These are phyloP conservation scores for Edaphochlamys debaryana DNA, from an alignment of 139 green algal species.

Conservation along the genomic window DNA sequence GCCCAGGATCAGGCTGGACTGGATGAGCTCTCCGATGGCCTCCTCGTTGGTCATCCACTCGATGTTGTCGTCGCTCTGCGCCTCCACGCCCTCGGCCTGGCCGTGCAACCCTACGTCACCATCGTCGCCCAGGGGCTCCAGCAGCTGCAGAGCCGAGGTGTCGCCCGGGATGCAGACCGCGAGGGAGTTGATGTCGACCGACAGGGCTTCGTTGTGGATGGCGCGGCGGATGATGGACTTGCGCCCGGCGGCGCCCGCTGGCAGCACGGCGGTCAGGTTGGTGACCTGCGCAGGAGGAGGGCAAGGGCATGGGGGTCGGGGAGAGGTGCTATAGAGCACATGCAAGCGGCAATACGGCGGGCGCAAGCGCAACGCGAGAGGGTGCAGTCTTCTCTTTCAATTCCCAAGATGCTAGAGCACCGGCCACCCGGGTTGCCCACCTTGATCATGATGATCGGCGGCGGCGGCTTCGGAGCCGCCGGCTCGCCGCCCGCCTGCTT, in stretches of 20 bases:
- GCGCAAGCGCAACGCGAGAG: no score
- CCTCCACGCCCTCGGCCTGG: not conserved
- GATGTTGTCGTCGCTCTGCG: not conserved
- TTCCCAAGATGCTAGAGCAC: no score
- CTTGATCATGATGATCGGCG: constrained; percentile 10
- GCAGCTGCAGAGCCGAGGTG: not conserved
- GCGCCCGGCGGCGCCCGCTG: not conserved
- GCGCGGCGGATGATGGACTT: constrained; percentile 18
- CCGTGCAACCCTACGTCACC: not conserved
- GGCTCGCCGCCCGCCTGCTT: not conserved
- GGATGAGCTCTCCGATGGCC: not conserved
- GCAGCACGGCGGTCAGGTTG: constrained; percentile 28
- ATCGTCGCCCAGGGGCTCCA: not conserved
- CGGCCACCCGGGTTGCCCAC: not conserved
- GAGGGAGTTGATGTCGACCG: not conserved
- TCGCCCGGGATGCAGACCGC: constrained; percentile 21
- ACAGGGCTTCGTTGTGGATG: constrained; percentile 27
- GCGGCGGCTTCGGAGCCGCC: not conserved
- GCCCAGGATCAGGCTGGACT: not conserved
- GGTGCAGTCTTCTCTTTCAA: no score
- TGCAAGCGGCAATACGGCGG: no score
- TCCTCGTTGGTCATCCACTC: constrained; percentile 10
- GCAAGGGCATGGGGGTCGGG: no score
- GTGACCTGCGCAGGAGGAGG: constrained; percentile 16
- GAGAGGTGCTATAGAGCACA: no score